phyloP scores from a whole-genome alignment of 2,329 filamentous ascomycete species.

The Exophiala calicioides region DNA sequence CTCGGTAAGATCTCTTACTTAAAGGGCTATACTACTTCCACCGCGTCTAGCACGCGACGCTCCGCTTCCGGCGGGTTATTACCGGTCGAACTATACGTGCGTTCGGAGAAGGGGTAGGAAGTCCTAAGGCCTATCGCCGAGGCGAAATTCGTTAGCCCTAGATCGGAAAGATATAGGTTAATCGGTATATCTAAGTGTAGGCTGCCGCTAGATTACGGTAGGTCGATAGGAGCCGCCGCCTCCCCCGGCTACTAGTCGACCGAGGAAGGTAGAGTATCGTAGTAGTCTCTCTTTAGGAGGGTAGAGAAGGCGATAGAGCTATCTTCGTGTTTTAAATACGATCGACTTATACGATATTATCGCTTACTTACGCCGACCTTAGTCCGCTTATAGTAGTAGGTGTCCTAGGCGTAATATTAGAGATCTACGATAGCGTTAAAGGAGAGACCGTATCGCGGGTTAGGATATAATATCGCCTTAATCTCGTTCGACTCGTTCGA shows the following conservation, averaged over 20 bases:
- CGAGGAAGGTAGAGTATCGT: conserved; percentile 8
- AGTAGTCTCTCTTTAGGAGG: conserved; percentile 8
- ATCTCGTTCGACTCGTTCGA: conserved; percentile 15
- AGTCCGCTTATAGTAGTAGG: conserved; percentile 12
- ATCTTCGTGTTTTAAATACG: background rate
- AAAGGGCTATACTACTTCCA: conserved; percentile 8
- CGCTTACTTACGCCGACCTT: conserved; percentile 12
- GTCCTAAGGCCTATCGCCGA: conserved; percentile 8
- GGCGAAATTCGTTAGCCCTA: conserved; percentile 8
- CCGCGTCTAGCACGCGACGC: conserved; percentile 6
- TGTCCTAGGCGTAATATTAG: conserved; percentile 13
- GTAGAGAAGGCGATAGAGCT: conserved; percentile 1
- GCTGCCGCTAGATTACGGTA: conserved; percentile 3
- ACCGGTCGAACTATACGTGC: conserved; percentile 8
- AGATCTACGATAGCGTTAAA: conserved; percentile 13
- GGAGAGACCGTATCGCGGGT: conserved; percentile 12
- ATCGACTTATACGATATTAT: conserved; percentile 2
- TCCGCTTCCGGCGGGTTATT: conserved; percentile 5
- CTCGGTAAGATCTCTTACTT: conserved; percentile 9
- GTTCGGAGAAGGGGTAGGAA: conserved; percentile 9
- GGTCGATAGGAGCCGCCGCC: conserved; percentile 9
- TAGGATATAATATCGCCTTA: conserved; percentile 5
- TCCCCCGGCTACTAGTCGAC: conserved; percentile 1
- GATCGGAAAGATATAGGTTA: conserved; percentile 15
- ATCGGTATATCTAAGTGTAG: conserved; percentile 8